Percentiles rank a stretch among this genome's conserved stretches.
These are phyloP conservation scores for Kwoniella heveanensis DNA, from an alignment of 768 basidiomycete species.

Conservation along the genomic window DNA sequence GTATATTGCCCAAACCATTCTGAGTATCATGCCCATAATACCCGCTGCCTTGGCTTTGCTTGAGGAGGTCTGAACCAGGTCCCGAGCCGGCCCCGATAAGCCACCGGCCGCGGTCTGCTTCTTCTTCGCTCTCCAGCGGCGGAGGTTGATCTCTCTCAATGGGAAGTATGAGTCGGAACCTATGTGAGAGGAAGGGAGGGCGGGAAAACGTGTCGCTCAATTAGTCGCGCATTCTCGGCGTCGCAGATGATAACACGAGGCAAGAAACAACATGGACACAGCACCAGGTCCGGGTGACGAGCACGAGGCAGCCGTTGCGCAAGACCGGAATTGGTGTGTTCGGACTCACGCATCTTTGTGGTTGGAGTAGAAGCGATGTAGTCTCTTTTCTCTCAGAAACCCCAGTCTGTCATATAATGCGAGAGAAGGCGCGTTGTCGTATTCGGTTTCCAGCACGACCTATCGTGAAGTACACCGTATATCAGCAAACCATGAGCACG, in stretches of 20 bases:
- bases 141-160: conserved; percentile 9
- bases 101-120: conserved; percentile 25
- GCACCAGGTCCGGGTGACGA: neutral
- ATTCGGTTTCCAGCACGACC: conserved; percentile 95
- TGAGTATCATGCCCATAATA: no score
- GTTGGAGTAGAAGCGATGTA: conserved; percentile 94
- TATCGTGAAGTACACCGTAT: conserved; percentile 52
- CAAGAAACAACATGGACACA: neutral
- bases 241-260: neutral
- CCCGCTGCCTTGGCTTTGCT: no score
- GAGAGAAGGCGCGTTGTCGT: conserved; percentile 84
- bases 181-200: neutral
- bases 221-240: no score
- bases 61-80: neutral
- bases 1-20: conserved; percentile 3
- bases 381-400: conserved; percentile 91
- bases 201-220: no score
- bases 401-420: conserved; percentile 88
- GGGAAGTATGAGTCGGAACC: conserved; percentile 25
- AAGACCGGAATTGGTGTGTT: no score
- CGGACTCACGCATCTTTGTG: conserved; percentile 87
- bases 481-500: no score
- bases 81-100: conserved; percentile 18
- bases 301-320: neutral
- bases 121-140: conserved; percentile 17